These are phyloP conservation scores for Phytomonas francai DNA, from an alignment of 208 protist species.

Conservation along the genomic window DNA sequence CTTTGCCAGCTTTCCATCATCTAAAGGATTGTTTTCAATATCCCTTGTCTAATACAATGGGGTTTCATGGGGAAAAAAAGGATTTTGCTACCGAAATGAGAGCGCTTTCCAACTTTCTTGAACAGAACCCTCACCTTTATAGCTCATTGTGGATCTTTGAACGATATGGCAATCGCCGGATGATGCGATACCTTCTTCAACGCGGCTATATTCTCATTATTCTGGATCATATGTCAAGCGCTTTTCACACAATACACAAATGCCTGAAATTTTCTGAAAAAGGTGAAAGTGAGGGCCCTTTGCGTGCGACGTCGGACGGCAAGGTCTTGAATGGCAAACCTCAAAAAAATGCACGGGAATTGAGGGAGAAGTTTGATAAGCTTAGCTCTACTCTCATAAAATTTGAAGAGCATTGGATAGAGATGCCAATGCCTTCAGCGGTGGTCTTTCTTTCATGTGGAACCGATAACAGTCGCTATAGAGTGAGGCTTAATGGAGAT, in stretches of 20 bases:
- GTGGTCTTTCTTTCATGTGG: too few relatives aligned
- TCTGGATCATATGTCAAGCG: conserved; percentile 5
- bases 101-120: conserved; percentile 15
- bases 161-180: conserved; percentile 45
- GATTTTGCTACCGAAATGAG: too few relatives aligned
- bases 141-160: conserved; percentile 41
- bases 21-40: too few relatives aligned
- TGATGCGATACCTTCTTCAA: conserved; percentile 55
- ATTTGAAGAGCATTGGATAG: conserved; percentile 58
- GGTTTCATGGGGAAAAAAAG: too few relatives aligned
- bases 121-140: conserved; percentile 29
- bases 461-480: too few relatives aligned
- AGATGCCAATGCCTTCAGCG: conserved; percentile 22
- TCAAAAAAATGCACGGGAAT: too few relatives aligned
- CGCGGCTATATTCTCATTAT: conserved; percentile 35
- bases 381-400: conserved; percentile 16
- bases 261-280: conserved; percentile 13
- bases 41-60: too few relatives aligned
- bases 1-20: too few relatives aligned
- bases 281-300: background rate
- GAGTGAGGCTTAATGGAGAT: too few relatives aligned
- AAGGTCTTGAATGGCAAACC: background rate
- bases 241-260: too few relatives aligned
- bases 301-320: background rate
- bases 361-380: background rate